Evolutionary conservation across 176 grass and related monocot species (phyloP), one percentile per base, ranked within the genome.

Genomic region (Urochloa ruziziensis): DNA sequence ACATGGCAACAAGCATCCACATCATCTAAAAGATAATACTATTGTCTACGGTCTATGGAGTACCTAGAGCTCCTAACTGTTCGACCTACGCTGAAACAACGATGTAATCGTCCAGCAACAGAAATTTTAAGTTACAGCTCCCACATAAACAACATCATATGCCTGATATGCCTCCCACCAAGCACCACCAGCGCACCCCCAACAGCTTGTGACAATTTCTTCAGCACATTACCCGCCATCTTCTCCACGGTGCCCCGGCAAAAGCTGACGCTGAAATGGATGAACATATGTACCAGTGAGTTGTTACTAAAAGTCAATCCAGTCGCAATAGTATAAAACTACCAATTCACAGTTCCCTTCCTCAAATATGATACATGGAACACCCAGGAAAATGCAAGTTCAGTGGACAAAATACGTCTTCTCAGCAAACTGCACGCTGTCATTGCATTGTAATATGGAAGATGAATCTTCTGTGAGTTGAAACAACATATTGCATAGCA

Each of bases 191-290:
- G 9, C 10, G 9, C 33, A 73, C 9, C 28, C 9, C 28, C 10
- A 62, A 62, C 14, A 70, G 12, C 4, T 34, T 35, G 11, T 16
- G 59, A 5, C 59, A 62, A 39, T 37, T 19, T 33, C 15, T 73
- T 30, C 32, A 73, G 12, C 17, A 40, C 42, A 51, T 49, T 48
- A 49, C 19, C 54, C 10, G 17, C 10, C 24, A 42, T 28, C 15
- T 81, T 48, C 53, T n/a, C 67, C 33, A 19, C 57, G 3, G 69
- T 19, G 14, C 32, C 53, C 10, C 44, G 35, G 23, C 33, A 27
- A 62, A 83, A 37, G 46, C 64, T 75, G 12, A 83, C 47, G 67
- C 74, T 79, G 80, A 33, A 56, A 46, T 30, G 3, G 43, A 25
- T 37, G 42, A 70, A 78, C 10, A n/a, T 7, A 29, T 40, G 30